These are phyloP conservation scores for Theileria luwenshuni DNA, from an alignment of 169 alveolate species.

Conservation along the genomic window DNA sequence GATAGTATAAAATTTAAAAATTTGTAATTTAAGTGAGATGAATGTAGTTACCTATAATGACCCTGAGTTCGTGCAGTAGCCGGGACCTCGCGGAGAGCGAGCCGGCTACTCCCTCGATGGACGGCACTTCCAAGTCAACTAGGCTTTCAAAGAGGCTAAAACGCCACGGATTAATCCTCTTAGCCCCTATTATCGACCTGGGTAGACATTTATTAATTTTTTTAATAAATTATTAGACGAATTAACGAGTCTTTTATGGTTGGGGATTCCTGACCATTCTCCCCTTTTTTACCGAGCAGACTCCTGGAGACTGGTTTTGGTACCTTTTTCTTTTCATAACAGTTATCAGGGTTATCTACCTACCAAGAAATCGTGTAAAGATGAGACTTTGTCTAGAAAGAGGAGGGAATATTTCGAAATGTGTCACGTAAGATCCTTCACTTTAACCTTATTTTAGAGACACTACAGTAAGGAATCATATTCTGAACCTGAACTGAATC, in stretches of 20 bases:
- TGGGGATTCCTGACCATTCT: constrained; percentile 80
- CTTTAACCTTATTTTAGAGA: constrained; percentile 23
- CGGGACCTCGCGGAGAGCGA: constrained; percentile 15
- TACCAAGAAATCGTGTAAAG: constrained; percentile 70
- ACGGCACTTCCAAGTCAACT: constrained; percentile 8
- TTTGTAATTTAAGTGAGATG: background rate
- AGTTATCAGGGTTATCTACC: constrained; percentile 81
- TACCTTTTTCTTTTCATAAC: background rate
- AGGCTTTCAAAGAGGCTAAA: constrained; percentile 35
- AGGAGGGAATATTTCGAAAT: constrained; percentile 75
- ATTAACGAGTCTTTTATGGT: constrained; percentile 75
- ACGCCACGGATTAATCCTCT: constrained; percentile 39
- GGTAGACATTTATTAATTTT: constrained; percentile 24
- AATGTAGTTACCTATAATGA: background rate
- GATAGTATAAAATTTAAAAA: too few species aligned
- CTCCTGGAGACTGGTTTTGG: constrained; percentile 83
- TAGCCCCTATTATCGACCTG: constrained; percentile 33
- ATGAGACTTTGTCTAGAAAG: constrained; percentile 67
- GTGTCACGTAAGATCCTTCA: constrained; percentile 39
- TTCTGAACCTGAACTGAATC: constrained; percentile 63
- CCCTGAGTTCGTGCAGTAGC: constrained; percentile 20
- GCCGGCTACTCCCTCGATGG: constrained; percentile 14
- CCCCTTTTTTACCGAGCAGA: constrained; percentile 79
- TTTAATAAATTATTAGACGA: constrained; percentile 38
- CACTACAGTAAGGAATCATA: constrained; percentile 30